Conservation (phyloP, 208 protist species). For the Acanthamoeba healyi region DNA sequence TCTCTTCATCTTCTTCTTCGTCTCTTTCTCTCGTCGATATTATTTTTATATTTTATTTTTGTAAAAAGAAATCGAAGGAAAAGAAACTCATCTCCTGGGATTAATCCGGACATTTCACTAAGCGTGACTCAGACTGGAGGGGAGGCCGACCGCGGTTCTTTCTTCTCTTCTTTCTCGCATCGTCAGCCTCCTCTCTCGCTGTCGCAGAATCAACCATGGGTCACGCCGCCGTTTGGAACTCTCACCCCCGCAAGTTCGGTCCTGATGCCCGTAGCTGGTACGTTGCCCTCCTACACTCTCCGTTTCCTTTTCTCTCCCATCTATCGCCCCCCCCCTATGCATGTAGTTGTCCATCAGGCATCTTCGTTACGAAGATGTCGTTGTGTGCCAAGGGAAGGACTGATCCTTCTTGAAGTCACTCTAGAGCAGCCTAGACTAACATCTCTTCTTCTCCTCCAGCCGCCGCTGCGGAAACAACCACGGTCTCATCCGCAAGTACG, state of each 20-base stretch:
- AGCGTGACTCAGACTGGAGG: no score
- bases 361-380: background rate
- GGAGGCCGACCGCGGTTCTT: no score
- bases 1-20: no score
- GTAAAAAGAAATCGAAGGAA: no score
- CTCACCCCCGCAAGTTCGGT: slow-evolving; percentile 80
- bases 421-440: background rate
- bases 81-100: no score
- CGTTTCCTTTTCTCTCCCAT: no score
- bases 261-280: slow-evolving; percentile 67
- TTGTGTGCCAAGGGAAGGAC: background rate
- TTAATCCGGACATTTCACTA: no score
- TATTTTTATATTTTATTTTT: no score
- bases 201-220: slow-evolving; percentile 65
- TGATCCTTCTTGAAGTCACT: background rate
- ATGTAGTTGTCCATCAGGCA: no score
- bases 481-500: slow-evolving; percentile 96
- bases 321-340: no score
- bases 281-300: background rate
- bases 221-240: slow-evolving; percentile 73
- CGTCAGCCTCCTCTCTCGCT: slow-evolving; percentile 12
- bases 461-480: slow-evolving; percentile 91
- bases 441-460: slow-evolving; percentile 80
- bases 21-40: no score
- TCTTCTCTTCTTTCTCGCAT: slow-evolving; percentile 21